Percentiles rank a stretch among this genome's conserved stretches.
phyloP scores from a whole-genome alignment of 306 rosid species.

The Lotus japonicus region DNA sequence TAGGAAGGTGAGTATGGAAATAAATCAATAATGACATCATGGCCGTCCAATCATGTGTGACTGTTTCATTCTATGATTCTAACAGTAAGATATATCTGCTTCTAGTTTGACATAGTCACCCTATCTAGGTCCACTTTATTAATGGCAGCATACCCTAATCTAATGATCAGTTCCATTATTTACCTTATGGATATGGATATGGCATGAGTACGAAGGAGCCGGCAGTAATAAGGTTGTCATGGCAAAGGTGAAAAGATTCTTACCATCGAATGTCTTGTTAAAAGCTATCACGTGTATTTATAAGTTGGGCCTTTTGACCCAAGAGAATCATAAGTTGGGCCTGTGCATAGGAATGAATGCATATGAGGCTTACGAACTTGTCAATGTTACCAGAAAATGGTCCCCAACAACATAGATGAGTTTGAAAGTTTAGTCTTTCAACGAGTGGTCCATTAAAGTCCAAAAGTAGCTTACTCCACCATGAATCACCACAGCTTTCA shows the following conservation, averaged over 20 bases:
- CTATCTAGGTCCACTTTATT: constrained; percentile 6
- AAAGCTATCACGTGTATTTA: no score
- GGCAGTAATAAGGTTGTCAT: background rate
- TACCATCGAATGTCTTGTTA: background rate
- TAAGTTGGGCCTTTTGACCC: constrained; percentile 1
- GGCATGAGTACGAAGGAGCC: background rate
- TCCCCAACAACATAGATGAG: constrained; percentile 16
- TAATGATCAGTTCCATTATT: constrained; percentile 9
- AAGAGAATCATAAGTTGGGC: background rate
- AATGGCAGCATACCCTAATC: constrained; percentile 8
- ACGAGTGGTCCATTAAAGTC: constrained; percentile 34
- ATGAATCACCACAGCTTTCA: constrained; percentile 30
- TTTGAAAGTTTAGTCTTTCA: background rate
- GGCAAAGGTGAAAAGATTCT: background rate
- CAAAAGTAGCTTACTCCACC: constrained; percentile 25
- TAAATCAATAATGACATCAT: constrained; percentile 81
- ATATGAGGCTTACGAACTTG: background rate
- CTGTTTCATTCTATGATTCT: constrained; percentile 34
- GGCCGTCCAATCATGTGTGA: constrained; percentile 77
- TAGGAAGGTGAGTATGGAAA: constrained; percentile 43
- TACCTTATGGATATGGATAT: background rate
- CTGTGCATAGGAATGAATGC: background rate
- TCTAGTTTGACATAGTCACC: background rate
- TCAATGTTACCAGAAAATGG: constrained; percentile 24
- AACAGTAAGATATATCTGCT: constrained; percentile 21